Conservation (phyloP, 768 basidiomycete species). For the Rhizopogon sp. region DNA sequence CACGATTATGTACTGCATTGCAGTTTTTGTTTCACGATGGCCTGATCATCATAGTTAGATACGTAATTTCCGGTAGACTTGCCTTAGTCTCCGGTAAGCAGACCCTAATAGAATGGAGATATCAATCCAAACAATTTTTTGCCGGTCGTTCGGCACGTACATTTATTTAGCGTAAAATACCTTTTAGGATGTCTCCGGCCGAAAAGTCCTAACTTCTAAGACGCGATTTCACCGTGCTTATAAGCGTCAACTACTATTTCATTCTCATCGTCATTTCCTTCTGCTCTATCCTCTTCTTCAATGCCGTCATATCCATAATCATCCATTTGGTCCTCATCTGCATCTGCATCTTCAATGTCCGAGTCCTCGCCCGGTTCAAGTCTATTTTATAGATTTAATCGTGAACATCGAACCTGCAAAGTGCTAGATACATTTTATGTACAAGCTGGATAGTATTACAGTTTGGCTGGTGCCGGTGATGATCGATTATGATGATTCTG, state of each 20-base stretch:
- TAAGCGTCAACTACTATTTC: neutral
- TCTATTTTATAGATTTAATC: too few species aligned
- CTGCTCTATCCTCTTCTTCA: neutral
- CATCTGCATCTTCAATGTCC: neutral
- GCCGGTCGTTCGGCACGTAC: too few species aligned
- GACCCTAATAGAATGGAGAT: too few species aligned
- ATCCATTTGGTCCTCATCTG: neutral
- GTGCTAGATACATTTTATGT: neutral
- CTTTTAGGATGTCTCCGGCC: too few species aligned
- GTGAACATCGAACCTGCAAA: too few species aligned
- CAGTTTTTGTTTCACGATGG: neutral
- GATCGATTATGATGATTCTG: neutral
- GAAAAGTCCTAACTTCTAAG: too few species aligned
- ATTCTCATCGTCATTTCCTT: neutral
- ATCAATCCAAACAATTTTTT: too few species aligned
- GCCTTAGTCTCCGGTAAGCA: too few species aligned
- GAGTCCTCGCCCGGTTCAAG: neutral
- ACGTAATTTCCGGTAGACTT: too few species aligned
- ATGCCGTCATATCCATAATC: constrained; percentile 1
- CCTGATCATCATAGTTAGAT: neutral
- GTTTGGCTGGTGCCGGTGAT: neutral
- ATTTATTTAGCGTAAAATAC: too few species aligned
- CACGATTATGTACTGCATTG: neutral
- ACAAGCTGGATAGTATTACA: neutral
- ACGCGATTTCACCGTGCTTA: too few species aligned